Base-by-base conservation (phyloP, 192 early-diverging fungal genomes). In the Coemansia sp. region DNA sequence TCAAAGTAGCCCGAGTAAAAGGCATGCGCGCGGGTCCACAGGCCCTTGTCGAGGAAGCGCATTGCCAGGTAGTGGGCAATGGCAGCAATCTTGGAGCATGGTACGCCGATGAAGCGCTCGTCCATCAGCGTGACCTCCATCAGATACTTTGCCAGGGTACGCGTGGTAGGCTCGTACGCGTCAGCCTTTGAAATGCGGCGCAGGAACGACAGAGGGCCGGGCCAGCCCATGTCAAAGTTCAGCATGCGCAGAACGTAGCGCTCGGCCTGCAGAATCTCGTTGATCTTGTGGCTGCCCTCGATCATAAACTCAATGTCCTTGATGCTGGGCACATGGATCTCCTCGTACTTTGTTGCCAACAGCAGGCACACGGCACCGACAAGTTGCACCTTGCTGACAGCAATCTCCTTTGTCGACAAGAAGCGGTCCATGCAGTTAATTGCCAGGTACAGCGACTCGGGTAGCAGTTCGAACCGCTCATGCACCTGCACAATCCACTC, bases 401-500 rank as follows among this genome's bases (percentile, higher is more conserved):
- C 86, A n/a, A 95, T 91, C 18, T 87, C 81, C 26, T 95, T 89
- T 37, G 73, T 63, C 14, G 93, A 93, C 24, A 99, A 83, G 72
- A 98, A 97, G 6, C 97, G 90, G 69, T 99, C 97, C 39, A 99
- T 85, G 36, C 97, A 83, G 79, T 99, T 99, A 48, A 97, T 87
- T 7, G 94, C 78, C 56, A 98, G 72, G 65, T 88, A 99, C 15
- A 99, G 82, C 8, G 97, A 97, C 77, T 99, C 97, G 21, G 94
- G 92, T 17, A 96, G 79, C 52, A 98, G 81, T 34, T 87, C 86
- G 76, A 99, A 92, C 66, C 92, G 88, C 74, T 85, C 72, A 75
- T 98, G 94, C 19, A 95, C 87, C 67, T 98, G 93, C 44, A 95
- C 85, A 0, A 99, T 78, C 97, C 97, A 99, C 72, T 99, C 92